Evolutionary conservation across 2,329 filamentous ascomycete species (phyloP).

Genomic region (Fusarium nematophilum): DNA sequence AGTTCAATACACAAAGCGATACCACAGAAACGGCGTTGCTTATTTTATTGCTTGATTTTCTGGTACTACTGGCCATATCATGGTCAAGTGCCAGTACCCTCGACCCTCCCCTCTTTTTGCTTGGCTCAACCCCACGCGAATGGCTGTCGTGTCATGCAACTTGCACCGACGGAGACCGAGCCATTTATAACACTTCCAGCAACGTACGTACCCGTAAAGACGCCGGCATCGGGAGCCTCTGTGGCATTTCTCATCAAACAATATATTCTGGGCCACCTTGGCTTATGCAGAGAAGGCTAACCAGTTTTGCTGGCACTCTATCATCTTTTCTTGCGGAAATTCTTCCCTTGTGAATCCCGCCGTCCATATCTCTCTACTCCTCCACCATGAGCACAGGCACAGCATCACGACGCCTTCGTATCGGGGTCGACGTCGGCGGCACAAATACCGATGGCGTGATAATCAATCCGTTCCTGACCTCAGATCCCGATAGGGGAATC

Average conservation of each 20-base stretch:
- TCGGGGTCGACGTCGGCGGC: conserved; percentile 61
- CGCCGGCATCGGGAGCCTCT: background rate
- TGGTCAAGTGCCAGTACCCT: too few relatives aligned
- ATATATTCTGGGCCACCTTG: too few relatives aligned
- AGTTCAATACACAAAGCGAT: conserved; percentile 18
- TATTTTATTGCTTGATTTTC: too few relatives aligned
- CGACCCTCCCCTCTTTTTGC: too few relatives aligned
- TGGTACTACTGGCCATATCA: too few relatives aligned
- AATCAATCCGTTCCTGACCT: conserved; percentile 55
- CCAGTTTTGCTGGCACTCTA: background rate
- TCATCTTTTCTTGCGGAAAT: background rate
- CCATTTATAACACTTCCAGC: background rate
- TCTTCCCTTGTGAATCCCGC: background rate
- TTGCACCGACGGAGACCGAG: conserved; percentile 4
- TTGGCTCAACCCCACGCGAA: too few relatives aligned
- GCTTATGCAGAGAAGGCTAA: too few relatives aligned
- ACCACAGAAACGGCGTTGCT: conserved; percentile 5
- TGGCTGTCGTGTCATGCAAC: too few relatives aligned
- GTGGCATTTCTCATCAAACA: too few relatives aligned
- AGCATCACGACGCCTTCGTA: conserved; percentile 47
- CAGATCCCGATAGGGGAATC: conserved; percentile 54
- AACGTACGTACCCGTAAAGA: too few relatives aligned
- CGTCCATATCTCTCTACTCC: background rate
- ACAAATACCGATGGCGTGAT: conserved; percentile 67
- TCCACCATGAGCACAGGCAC: conserved; percentile 16